A percentile compares a stretch with the other conserved stretches of the same genome.
phyloP scores from a whole-genome alignment of 2,329 filamentous ascomycete species.

The Aspergillus latus region DNA sequence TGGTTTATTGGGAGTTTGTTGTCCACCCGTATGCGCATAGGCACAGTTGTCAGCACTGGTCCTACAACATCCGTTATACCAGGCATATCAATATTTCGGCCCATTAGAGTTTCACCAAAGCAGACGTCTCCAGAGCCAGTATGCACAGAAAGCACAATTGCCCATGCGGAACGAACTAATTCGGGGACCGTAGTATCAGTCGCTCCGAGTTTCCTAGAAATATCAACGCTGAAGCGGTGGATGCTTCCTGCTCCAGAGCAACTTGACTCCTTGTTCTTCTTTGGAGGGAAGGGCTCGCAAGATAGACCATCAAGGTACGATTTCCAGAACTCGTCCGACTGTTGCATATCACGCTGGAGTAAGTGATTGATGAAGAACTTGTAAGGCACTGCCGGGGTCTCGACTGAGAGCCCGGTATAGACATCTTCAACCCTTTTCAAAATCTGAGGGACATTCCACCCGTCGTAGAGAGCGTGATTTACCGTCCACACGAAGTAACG shows the following conservation, averaged over 20 bases:
- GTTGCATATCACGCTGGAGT: constrained; percentile 24
- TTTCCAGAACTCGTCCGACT: constrained; percentile 37
- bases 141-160: constrained; percentile 50
- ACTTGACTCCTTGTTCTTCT: constrained; percentile 24
- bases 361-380: constrained; percentile 36
- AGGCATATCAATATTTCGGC: constrained; percentile 53
- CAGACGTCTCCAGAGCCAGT: constrained; percentile 50
- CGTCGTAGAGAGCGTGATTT: constrained; percentile 56
- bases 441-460: constrained; percentile 44
- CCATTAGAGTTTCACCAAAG: constrained; percentile 57
- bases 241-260: constrained; percentile 27
- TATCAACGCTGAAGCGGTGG: constrained; percentile 25
- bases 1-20: constrained; percentile 41
- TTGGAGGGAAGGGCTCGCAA: constrained; percentile 29
- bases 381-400: constrained; percentile 23
- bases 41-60: constrained; percentile 36
- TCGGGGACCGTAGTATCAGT: constrained; percentile 47
- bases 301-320: constrained; percentile 30
- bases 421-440: constrained; percentile 39
- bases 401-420: constrained; percentile 25
- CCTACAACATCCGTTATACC: constrained; percentile 53
- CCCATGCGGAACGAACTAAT: constrained; percentile 55
- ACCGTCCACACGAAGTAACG: constrained; percentile 51
- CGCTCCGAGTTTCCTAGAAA: constrained; percentile 21
- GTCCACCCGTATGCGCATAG: constrained; percentile 43